These are phyloP conservation scores for Kwoniella europaea DNA, from an alignment of 768 basidiomycete genomes.

Conservation along the genomic window DNA sequence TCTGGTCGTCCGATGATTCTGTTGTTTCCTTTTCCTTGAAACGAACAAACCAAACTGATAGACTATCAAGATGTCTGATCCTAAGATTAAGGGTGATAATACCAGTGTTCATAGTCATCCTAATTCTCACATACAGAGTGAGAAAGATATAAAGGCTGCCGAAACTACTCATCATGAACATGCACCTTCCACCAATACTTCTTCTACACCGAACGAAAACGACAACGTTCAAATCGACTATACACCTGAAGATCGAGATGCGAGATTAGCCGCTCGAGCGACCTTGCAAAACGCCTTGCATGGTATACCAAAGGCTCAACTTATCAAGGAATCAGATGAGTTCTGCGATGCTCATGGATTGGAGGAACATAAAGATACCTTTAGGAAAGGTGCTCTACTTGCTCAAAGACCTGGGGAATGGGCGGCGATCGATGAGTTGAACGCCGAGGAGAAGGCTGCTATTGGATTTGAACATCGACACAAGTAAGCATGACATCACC, in stretches of 20 bases:
- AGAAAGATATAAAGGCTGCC: conserved; percentile 6
- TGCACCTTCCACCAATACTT: neutral
- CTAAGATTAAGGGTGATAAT: neutral
- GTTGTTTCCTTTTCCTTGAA: neutral
- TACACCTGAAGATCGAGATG: conserved; percentile 18
- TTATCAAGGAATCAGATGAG: conserved; percentile 22
- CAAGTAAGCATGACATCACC: conserved; percentile 42
- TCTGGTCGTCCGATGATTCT: neutral
- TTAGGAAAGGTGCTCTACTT: conserved; percentile 35
- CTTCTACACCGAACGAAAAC: neutral
- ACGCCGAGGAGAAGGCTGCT: conserved; percentile 10
- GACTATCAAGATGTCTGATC: neutral
- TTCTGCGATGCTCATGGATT: conserved; percentile 32
- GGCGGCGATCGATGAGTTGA: conserved; percentile 39
- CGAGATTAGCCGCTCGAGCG: conserved; percentile 10
- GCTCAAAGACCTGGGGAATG: conserved; percentile 37
- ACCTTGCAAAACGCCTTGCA: conserved; percentile 23
- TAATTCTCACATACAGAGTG: neutral
- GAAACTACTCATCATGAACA: conserved; percentile 7
- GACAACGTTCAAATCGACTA: neutral
- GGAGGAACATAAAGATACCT: conserved; percentile 19
- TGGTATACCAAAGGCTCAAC: conserved; percentile 22
- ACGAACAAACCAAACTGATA: neutral
- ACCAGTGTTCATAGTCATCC: neutral
- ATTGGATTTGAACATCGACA: conserved; percentile 20